Evolutionary conservation across 306 rosid genomes (phyloP).

Genomic region (Argentina anserina): DNA sequence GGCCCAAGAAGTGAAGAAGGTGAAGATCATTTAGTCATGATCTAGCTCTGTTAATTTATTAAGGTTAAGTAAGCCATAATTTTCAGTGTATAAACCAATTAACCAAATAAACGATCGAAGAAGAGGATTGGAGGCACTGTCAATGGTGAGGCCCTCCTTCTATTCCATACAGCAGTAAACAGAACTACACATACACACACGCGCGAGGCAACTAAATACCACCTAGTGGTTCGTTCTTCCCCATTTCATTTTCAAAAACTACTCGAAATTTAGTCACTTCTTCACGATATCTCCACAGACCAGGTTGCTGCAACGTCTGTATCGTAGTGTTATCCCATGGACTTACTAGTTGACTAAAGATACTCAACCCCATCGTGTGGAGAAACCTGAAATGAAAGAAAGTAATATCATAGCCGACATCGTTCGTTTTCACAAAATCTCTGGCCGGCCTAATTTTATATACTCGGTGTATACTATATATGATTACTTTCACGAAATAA

Average conservation of each 20-base stretch:
- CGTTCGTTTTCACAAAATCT: neutral
- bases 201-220: neutral
- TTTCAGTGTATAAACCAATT: neutral
- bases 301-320: neutral
- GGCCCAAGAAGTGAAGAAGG: constrained; percentile 2
- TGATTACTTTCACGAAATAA: no score
- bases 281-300: neutral
- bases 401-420: neutral
- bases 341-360: neutral
- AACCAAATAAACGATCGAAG: neutral
- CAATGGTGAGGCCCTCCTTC: neutral
- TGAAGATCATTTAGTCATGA: neutral
- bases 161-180: neutral
- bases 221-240: neutral
- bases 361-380: neutral
- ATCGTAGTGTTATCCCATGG: neutral
- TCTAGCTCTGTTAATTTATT: neutral
- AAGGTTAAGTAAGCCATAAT: neutral
- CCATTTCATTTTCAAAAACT: neutral
- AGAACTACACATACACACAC: neutral
- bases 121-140: neutral
- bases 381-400: neutral
- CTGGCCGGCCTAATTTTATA: neutral
- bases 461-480: no score
- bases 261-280: neutral